phyloP scores from a whole-genome alignment of 495 filamentous ascomycete genomes.

The Xylaria castorea region DNA sequence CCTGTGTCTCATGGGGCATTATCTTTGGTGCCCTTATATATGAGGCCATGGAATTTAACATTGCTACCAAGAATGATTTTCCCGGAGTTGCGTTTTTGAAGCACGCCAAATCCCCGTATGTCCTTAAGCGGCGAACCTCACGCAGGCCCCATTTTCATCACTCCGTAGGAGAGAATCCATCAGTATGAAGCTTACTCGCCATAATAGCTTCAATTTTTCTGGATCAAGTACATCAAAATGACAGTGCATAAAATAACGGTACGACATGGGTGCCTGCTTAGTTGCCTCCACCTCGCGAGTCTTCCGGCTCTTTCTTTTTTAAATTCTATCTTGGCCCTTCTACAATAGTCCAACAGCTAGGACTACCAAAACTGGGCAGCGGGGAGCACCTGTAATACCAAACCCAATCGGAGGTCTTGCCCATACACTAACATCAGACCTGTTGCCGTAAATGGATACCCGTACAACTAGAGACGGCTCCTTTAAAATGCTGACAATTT shows the following conservation, averaged over 20 bases:
- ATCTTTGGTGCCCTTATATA: constrained; percentile 19
- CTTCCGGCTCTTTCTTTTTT: background rate
- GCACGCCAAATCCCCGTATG: background rate
- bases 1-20: background rate
- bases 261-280: constrained; percentile 1
- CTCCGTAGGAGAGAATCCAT: constrained; percentile 10
- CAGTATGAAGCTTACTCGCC: constrained; percentile 11
- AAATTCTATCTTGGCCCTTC: background rate
- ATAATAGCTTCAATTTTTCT: background rate
- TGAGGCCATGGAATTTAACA: background rate
- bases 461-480: background rate
- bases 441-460: background rate
- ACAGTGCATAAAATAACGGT: background rate
- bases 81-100: background rate
- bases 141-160: constrained; percentile 5
- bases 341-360: background rate
- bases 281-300: background rate
- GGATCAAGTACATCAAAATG: background rate
- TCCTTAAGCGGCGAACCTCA: background rate
- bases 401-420: constrained; percentile 9
- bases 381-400: background rate
- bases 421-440: background rate
- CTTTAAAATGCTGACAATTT: constrained; percentile 18
- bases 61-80: background rate
- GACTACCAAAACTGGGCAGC: background rate